Conservation (phyloP, 176 grass and related monocot species). For the Panicum miliaceum region DNA sequence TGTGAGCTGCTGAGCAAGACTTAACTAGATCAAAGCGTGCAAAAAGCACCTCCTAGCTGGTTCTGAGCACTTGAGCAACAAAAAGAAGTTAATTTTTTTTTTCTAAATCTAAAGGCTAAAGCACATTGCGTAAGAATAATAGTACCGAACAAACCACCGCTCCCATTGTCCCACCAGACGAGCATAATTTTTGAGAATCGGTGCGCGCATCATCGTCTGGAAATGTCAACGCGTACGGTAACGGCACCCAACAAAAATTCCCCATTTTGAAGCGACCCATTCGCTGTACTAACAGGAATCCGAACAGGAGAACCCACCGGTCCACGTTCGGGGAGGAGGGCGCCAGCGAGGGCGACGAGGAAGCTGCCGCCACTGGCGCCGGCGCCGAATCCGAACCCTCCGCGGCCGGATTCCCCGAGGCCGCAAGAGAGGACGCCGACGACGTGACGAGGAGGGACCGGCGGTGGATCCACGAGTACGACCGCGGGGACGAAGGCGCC, state of each 20-base stretch:
- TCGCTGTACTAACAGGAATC: not conserved
- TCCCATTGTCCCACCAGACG: not conserved
- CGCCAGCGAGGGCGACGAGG: slow-evolving; percentile 45
- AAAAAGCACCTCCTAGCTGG: not conserved
- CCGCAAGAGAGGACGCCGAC: slow-evolving; percentile 42
- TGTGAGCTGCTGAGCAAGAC: not conserved
- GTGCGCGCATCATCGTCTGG: not conserved
- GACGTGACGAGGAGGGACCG: slow-evolving; percentile 67
- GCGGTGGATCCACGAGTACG: slow-evolving; percentile 76
- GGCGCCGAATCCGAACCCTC: slow-evolving; percentile 24
- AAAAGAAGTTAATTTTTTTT: not conserved
- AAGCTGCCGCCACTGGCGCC: slow-evolving; percentile 37
- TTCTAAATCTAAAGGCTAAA: slow-evolving; percentile 15
- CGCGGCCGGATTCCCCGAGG: slow-evolving; percentile 30
- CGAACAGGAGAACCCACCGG: slow-evolving; percentile 45
- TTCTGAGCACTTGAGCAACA: not conserved
- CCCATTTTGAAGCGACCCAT: slow-evolving; percentile 37
- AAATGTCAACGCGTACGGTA: not conserved
- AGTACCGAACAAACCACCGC: slow-evolving; percentile 11
- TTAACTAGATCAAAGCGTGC: slow-evolving; percentile 23
- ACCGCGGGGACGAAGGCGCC: slow-evolving; percentile 49
- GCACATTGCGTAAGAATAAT: not conserved
- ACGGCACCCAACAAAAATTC: slow-evolving; percentile 19
- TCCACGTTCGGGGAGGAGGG: slow-evolving; percentile 59
- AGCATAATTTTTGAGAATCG: slow-evolving; percentile 8